Evolutionary conservation across 2,329 filamentous ascomycete genomes (phyloP).

Genomic region (Neospermospora avenae): DNA sequence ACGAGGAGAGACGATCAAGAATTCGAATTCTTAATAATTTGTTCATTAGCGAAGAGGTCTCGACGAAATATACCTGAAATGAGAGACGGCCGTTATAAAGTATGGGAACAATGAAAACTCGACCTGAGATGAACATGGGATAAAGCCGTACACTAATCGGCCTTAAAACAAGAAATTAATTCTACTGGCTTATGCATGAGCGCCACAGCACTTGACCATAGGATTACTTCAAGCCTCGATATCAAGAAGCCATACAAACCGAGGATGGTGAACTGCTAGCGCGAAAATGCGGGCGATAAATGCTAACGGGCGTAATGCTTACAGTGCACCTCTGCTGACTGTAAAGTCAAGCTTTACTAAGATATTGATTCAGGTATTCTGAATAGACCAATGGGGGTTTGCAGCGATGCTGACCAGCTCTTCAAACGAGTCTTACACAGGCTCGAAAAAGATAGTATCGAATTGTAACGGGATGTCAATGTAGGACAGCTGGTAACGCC

Average conservation of each 20-base stretch:
- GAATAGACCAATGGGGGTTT: neutral
- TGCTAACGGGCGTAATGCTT: neutral
- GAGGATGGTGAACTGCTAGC: neutral
- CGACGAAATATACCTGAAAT: neutral
- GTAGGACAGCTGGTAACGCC: neutral
- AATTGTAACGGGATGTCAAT: neutral
- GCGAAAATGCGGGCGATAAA: neutral
- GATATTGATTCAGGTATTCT: neutral
- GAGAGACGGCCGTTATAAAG: neutral
- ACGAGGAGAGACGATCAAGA: neutral
- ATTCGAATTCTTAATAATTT: neutral
- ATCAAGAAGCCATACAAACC: neutral
- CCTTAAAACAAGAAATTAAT: neutral
- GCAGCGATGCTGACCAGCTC: neutral
- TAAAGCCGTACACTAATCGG: neutral
- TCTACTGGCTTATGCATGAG: neutral
- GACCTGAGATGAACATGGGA: neutral
- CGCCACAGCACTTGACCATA: neutral
- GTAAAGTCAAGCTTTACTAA: neutral
- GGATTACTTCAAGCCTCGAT: neutral
- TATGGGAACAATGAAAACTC: neutral
- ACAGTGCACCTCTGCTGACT: neutral
- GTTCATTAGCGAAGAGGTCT: neutral
- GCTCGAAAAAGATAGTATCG: neutral
- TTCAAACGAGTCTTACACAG: neutral